Percentiles rank a stretch among this genome's conserved stretches.
These are phyloP conservation scores for Aureococcus anophagefferens DNA, from an alignment of 108 stramenopile species.

Conservation along the genomic window DNA sequence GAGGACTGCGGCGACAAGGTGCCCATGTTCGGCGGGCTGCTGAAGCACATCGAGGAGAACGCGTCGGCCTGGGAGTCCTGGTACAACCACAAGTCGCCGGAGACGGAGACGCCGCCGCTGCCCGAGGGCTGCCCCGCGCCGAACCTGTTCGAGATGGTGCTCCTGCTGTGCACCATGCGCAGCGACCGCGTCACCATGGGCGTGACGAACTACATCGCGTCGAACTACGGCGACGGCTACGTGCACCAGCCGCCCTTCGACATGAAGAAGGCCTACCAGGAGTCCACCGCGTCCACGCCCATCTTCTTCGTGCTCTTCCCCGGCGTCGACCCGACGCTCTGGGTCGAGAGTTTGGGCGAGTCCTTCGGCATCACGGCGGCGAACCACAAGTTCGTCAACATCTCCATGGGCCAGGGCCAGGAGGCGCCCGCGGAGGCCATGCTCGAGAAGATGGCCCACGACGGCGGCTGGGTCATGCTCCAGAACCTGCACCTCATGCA, in stretches of 20 bases:
- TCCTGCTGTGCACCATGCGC: constrained; percentile 49
- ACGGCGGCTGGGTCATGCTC: constrained; percentile 64
- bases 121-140: constrained; percentile 32
- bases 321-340: constrained; percentile 58
- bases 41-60: not conserved
- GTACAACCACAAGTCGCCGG: constrained; percentile 47
- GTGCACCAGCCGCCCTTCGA: constrained; percentile 50
- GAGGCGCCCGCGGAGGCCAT: constrained; percentile 40
- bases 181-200: constrained; percentile 53
- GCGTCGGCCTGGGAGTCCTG: constrained; percentile 52
- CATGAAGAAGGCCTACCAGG: constrained; percentile 39
- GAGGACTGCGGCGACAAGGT: constrained; percentile 39
- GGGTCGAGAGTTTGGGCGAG: constrained; percentile 46
- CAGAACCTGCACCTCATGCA: constrained; percentile 62
- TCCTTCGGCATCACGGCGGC: constrained; percentile 41
- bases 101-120: constrained; percentile 2
- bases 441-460: constrained; percentile 21
- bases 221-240: constrained; percentile 37
- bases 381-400: constrained; percentile 54
- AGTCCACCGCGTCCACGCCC: constrained; percentile 43
- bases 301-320: constrained; percentile 61
- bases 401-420: constrained; percentile 61
- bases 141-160: constrained; percentile 31
- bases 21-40: constrained; percentile 17
- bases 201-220: constrained; percentile 33